Evolutionary conservation across 768 basidiomycete species (phyloP).

Genomic region (Psilocybe cyanescens): DNA sequence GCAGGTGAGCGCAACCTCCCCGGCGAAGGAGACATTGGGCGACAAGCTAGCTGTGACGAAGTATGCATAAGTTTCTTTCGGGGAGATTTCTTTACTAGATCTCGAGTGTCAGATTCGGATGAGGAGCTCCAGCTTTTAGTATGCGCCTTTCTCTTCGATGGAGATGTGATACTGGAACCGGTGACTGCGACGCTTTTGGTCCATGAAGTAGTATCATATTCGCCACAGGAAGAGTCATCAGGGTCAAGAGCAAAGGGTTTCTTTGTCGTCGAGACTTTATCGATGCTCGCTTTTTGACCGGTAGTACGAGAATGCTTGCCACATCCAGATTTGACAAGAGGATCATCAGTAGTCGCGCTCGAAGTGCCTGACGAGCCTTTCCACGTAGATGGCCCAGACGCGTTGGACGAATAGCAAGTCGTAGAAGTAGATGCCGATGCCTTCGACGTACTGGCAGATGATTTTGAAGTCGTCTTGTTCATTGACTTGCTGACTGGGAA

Average conservation of each 20-base stretch:
- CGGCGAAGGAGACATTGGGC: slow-evolving; percentile 17
- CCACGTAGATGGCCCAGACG: not conserved
- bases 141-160: slow-evolving; percentile 19
- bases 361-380: not conserved
- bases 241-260: not conserved
- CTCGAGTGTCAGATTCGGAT: slow-evolving; percentile 10
- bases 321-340: not conserved
- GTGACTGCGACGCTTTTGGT: not conserved
- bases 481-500: slow-evolving; percentile 16
- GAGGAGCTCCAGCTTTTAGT: not conserved
- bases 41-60: slow-evolving; percentile 8
- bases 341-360: not conserved
- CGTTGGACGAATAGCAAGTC: not conserved
- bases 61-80: slow-evolving; percentile 17
- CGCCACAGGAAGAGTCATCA: slow-evolving; percentile 4
- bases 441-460: not conserved
- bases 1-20: not conserved
- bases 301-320: not conserved
- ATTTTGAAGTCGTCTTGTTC: slow-evolving; percentile 1
- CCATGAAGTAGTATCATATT: slow-evolving; percentile 1
- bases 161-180: slow-evolving; percentile 1
- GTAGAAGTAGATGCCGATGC: not conserved
- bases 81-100: slow-evolving; percentile 21
- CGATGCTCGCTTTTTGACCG: not conserved
- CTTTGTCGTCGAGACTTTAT: not conserved